These are phyloP conservation scores for Penicillium simplicissimum DNA, from an alignment of 495 filamentous ascomycete genomes.

Conservation along the genomic window DNA sequence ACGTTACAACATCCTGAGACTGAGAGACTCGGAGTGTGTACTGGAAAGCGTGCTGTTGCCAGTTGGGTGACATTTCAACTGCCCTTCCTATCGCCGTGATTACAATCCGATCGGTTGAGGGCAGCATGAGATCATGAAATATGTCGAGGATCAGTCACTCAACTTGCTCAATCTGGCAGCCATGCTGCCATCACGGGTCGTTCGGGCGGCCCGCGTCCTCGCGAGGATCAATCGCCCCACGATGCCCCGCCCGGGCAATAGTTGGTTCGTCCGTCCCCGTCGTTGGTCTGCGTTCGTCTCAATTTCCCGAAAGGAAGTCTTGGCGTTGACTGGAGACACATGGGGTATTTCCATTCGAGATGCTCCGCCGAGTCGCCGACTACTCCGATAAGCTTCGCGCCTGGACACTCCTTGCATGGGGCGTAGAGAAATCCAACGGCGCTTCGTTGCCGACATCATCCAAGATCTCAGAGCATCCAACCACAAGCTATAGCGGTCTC, in stretches of 20 bases:
- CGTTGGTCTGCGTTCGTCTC: constrained; percentile 4
- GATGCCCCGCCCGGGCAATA: not conserved
- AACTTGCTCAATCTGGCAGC: not conserved
- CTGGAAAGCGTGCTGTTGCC: not conserved
- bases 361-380: not conserved
- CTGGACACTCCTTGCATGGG: not conserved
- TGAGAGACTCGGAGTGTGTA: no score
- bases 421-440: constrained; percentile 2
- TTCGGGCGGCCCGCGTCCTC: not conserved
- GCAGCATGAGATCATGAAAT: not conserved
- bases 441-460: not conserved
- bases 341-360: not conserved
- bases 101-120: not conserved
- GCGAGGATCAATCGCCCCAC: constrained; percentile 9
- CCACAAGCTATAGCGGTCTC: not conserved
- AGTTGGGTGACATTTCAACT: not conserved
- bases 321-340: not conserved
- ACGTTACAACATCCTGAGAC: no score
- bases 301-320: constrained; percentile 3
- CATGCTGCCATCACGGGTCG: not conserved
- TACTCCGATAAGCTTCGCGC: constrained; percentile 7
- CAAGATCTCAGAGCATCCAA: not conserved
- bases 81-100: not conserved
- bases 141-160: no score
- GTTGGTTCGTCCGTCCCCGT: not conserved